phyloP scores from a whole-genome alignment of 768 basidiomycete species.

The Dacryopinax primogenitus region DNA sequence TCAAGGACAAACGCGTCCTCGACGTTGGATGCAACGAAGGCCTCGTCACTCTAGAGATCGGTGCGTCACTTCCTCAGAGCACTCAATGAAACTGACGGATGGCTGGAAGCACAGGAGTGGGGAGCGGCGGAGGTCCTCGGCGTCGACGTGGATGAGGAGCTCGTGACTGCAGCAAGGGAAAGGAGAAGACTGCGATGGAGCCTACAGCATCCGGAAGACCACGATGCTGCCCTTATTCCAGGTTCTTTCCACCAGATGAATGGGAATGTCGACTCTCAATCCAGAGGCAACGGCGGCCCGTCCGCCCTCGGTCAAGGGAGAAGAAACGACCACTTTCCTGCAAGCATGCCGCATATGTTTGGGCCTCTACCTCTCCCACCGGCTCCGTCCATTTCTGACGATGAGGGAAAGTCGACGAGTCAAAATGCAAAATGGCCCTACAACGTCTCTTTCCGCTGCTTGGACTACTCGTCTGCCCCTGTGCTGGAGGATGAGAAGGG shows the following conservation, averaged over 20 bases:
- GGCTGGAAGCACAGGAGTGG: constrained; percentile 44
- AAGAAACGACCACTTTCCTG: constrained; percentile 50
- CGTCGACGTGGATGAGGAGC: constrained; percentile 69
- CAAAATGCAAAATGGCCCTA: constrained; percentile 77
- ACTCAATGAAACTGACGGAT: no score
- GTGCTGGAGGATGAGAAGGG: constrained; percentile 34
- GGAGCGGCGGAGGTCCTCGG: constrained; percentile 58
- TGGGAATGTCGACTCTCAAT: not conserved
- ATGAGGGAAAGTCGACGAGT: no score
- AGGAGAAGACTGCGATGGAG: constrained; percentile 61
- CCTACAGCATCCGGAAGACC: constrained; percentile 36
- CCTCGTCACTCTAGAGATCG: constrained; percentile 75
- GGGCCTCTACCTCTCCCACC: constrained; percentile 61
- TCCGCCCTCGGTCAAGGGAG: not conserved
- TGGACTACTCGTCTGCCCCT: constrained; percentile 59
- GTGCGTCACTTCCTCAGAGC: constrained; percentile 31
- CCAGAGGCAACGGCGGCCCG: not conserved
- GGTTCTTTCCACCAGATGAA: constrained; percentile 13
- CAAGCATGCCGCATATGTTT: constrained; percentile 60
- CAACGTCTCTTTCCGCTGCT: constrained; percentile 57
- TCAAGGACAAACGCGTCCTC: constrained; percentile 47
- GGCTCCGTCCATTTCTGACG: constrained; percentile 24
- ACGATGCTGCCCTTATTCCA: not conserved
- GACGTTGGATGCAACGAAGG: constrained; percentile 86
- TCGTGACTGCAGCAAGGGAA: constrained; percentile 67